Evolutionary conservation across 2,329 filamentous ascomycete species (phyloP), one percentile per base, ranked within the genome.

Genomic region (Aspergillus phoenicis): DNA sequence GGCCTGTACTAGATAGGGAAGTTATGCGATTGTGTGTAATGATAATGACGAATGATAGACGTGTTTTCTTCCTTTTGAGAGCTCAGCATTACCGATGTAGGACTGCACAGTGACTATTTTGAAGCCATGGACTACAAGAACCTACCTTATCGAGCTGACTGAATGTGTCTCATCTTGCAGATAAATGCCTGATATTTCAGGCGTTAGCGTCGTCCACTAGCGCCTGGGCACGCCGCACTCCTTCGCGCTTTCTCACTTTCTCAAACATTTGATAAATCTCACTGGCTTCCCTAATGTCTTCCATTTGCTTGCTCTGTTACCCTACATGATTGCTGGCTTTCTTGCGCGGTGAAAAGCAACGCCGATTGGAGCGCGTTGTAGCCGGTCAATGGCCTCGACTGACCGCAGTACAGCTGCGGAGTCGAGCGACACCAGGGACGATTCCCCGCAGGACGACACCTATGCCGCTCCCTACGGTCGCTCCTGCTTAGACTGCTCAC

Each of bases 401-500:
- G 39, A 13, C 24, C 38, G 22, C 52, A 53, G 52, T 38, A 41
- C 39, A 26, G 39, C 36, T 22, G 36, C 33, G 10, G 52, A 53
- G 15, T 36, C 36, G n/a, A 15, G 17, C 20, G 24, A 38, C 33
- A 15, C 20, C 51, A 13, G 20, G 30, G 51, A 53, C 6, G 33
- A 53, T 20, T 53, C 52, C 20, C 52, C 52, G 24, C 52, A 41
- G 52, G 36, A 53, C 24, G 52, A 53, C 52, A 53, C 52, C 36
- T 53, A 53, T 26, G 57, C 60, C 15, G 60, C 60, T 24, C 60
- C 60, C 2, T 60, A 62, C 33, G 60, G 60, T 11, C 48, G 48
- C 13, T 65, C 68, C 33, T 71, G 69, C 48, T 54, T 62, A 15
- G 68, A 68, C 49, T 71, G 69, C 51, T 63, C 64, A 2, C 67